Evolutionary conservation across 805 yeast species (phyloP), one percentile per base, ranked within the genome.

Genomic region (Barnettozyma sucrosica): DNA sequence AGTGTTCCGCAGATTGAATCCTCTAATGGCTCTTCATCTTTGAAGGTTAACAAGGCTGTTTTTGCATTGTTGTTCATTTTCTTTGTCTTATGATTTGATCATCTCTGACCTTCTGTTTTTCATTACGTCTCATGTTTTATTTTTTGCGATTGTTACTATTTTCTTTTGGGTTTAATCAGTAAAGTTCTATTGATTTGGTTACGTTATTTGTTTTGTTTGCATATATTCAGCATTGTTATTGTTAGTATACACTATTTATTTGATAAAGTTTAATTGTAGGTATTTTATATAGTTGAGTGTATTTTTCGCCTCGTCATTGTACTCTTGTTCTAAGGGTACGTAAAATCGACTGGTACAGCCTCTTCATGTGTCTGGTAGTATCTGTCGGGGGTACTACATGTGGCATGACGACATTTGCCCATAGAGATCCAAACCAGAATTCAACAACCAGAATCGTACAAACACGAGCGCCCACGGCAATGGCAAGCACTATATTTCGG

Each of bases 1-100:
- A 23, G 36, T 18, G 28, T 24, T 19, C 44, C 26, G 9, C 33
- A 23, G 28, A 16, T 36, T 28, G 39, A 42, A 33, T 28, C 32
- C 5, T 41, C 45, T 21, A 34, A 24, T 33, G 45, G 45, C 14
- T 32, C 45, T 24, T 43, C 45, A 9, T 16, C 34, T 4, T 36
- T 43, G 40, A 43, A 23, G 19, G 11, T 43, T 16, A 43, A 43
- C 28, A 43, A 43, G 40, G 21, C 41, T 7, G 16, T 43, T 4
- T 43, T 43, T 18, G 40, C 34, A 21, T 20, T 26, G 18, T 24
- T 43, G 33, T 43, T 43, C 28, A 33, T 34, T 28, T 43, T 36
- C 25, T 18, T 36, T 23, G 33, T 36, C 20, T 37, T 44, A 21
- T 37, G 37, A 34, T 34, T 43, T 32, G 5, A 21, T 9, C 18